Evolutionary conservation across 1,139 yeast genomes (phyloP).

Genomic region (Kazachstania sp.): DNA sequence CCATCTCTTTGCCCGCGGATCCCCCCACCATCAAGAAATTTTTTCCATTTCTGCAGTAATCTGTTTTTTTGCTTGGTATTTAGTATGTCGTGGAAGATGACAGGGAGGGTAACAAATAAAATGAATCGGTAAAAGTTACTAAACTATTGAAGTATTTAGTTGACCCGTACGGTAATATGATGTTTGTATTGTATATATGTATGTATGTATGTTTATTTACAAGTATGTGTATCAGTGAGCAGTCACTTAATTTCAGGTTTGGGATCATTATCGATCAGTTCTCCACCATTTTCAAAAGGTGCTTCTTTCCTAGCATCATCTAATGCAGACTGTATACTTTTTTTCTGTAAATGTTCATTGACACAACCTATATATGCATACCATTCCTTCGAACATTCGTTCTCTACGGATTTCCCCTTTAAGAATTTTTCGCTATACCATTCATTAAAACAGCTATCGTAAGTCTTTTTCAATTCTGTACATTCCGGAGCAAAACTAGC

Average conservation of each 20-base stretch:
- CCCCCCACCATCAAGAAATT: too few species aligned
- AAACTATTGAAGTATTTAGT: too few species aligned
- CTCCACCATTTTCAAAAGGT: constrained; percentile 68
- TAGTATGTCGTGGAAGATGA: too few species aligned
- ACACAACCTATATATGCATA: constrained; percentile 78
- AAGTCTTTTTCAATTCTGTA: constrained; percentile 71
- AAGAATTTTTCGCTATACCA: constrained; percentile 75
- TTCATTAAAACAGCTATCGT: constrained; percentile 85
- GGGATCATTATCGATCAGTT: constrained; percentile 31
- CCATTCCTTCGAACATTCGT: constrained; percentile 91
- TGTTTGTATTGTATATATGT: too few species aligned
- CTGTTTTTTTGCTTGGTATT: too few species aligned
- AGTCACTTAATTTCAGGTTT: neutral
- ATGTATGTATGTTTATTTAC: too few species aligned
- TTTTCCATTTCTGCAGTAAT: too few species aligned
- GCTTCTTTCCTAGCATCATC: constrained; percentile 90
- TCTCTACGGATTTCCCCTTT: constrained; percentile 46
- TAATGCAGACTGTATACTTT: constrained; percentile 51
- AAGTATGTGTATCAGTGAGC: too few species aligned
- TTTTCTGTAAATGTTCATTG: constrained; percentile 39
- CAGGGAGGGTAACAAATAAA: too few species aligned
- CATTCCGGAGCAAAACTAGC: constrained; percentile 95
- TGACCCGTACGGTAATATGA: too few species aligned
- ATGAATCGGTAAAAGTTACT: too few species aligned
- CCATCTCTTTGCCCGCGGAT: too few species aligned